Evolutionary conservation across 805 yeast species (phyloP).

Genomic region (Candida maltosa): DNA sequence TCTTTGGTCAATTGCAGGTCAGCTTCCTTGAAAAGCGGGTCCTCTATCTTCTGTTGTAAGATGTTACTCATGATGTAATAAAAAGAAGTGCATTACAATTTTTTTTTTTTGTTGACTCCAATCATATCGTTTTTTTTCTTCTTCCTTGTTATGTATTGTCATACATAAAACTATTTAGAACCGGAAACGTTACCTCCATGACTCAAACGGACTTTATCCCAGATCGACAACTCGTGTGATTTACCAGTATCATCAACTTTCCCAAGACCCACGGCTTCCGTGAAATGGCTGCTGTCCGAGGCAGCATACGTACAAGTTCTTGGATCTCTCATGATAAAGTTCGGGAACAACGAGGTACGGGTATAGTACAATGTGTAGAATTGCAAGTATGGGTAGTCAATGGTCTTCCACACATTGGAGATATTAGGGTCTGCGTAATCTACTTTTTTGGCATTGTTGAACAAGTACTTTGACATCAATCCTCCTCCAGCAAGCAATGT

Average conservation of each 20-base stretch:
- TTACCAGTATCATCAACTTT: constrained; percentile 3
- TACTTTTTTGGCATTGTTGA: constrained; percentile 13
- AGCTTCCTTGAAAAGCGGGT: constrained; percentile 43
- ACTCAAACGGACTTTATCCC: constrained; percentile 4
- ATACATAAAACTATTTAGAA: too few species aligned
- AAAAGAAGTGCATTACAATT: too few species aligned
- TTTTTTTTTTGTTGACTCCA: too few species aligned
- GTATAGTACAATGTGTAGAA: constrained; percentile 46
- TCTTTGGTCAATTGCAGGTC: constrained; percentile 27
- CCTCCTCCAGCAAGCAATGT: constrained; percentile 16
- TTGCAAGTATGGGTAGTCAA: constrained; percentile 34
- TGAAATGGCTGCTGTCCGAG: not conserved
- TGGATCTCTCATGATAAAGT: constrained; percentile 55
- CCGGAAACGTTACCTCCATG: constrained; percentile 5
- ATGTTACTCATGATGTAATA: too few species aligned
- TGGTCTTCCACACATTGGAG: constrained; percentile 29
- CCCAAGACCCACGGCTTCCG: constrained; percentile 2
- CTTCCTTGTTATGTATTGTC: too few species aligned
- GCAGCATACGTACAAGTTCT: constrained; percentile 16
- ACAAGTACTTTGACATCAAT: constrained; percentile 19
- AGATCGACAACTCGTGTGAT: constrained; percentile 2
- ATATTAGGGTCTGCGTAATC: constrained; percentile 1
- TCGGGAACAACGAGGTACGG: constrained; percentile 50
- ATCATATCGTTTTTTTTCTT: too few species aligned
- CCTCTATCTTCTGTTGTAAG: too few species aligned